Percentiles rank a stretch among this genome's conserved stretches.
Conservation (phyloP, 371 early-diverging fungal species). For the Rhizomucor pusillus region DNA sequence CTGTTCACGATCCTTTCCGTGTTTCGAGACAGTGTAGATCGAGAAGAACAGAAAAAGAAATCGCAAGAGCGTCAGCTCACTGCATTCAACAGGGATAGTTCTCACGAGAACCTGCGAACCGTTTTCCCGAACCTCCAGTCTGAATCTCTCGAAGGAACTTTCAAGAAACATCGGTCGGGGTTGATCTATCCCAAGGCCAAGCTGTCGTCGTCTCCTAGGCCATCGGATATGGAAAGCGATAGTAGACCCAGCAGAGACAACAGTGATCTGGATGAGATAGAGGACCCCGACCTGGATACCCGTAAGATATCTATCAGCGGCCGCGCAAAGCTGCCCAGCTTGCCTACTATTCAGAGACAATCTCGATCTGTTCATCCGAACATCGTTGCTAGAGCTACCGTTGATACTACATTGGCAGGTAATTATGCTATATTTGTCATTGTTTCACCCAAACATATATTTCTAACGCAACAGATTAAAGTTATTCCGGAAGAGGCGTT, state of each 20-base stretch:
- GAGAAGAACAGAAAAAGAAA: conserved; percentile 51
- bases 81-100: conserved; percentile 12
- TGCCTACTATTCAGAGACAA: neutral
- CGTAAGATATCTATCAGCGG: neutral
- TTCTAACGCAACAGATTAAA: neutral
- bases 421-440: neutral
- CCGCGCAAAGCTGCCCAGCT: neutral
- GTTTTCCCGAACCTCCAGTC: conserved; percentile 46
- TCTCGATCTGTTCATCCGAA: conserved; percentile 62
- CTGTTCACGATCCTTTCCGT: conserved; percentile 90
- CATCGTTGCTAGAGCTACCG: conserved; percentile 82
- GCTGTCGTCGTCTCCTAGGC: neutral
- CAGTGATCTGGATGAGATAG: conserved; percentile 11
- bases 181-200: neutral
- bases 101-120: conserved; percentile 39
- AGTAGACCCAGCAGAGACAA: neutral
- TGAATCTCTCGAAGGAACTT: conserved; percentile 4
- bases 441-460: too few relatives aligned
- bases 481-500: conserved; percentile 96
- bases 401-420: conserved; percentile 84
- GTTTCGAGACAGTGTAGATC: conserved; percentile 78
- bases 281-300: neutral
- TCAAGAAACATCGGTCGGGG: neutral
- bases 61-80: conserved; percentile 14
- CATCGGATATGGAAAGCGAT: neutral